Conservation (phyloP, 2,329 filamentous ascomycete species). For the Aschersonia sp. region DNA sequence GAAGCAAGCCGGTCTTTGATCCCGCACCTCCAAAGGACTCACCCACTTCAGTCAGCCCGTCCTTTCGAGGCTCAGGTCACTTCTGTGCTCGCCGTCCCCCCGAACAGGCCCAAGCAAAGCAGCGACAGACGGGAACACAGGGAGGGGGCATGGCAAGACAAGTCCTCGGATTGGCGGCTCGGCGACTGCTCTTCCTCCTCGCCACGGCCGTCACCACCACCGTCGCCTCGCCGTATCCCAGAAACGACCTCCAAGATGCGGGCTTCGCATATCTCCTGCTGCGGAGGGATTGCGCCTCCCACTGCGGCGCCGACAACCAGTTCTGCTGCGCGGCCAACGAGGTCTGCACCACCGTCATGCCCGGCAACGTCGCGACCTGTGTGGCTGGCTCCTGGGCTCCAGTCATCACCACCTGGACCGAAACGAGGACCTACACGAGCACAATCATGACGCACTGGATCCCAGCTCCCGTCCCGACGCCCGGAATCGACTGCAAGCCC, state of each 20-base stretch:
- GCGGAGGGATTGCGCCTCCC: conserved; percentile 30
- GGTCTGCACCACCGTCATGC: conserved; percentile 33
- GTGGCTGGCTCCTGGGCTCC: conserved; percentile 19
- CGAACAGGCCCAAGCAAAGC: too few relatives aligned
- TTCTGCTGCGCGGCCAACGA: conserved; percentile 37
- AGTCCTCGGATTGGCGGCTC: neutral
- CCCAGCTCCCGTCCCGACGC: conserved; percentile 28
- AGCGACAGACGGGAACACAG: too few relatives aligned
- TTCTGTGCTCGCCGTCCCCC: too few relatives aligned
- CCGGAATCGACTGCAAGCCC: conserved; percentile 34
- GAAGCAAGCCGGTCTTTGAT: too few relatives aligned
- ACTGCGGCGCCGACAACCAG: conserved; percentile 40
- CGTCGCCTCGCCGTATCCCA: conserved; percentile 25
- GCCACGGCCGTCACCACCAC: conserved; percentile 2
- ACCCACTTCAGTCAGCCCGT: too few relatives aligned
- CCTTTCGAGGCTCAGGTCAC: too few relatives aligned
- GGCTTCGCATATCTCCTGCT: conserved; percentile 36
- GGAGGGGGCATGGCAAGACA: neutral
- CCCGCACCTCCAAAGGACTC: too few relatives aligned
- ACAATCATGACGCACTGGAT: conserved; percentile 37
- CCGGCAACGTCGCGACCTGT: conserved; percentile 34
- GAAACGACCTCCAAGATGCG: conserved; percentile 30
- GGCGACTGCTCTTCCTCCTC: neutral
- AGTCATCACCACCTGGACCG: conserved; percentile 45
- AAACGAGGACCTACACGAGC: conserved; percentile 45